Evolutionary conservation across 2,329 filamentous ascomycete species (phyloP), one percentile per base, ranked within the genome.

Genomic region (Scedosporium dehoogii): DNA sequence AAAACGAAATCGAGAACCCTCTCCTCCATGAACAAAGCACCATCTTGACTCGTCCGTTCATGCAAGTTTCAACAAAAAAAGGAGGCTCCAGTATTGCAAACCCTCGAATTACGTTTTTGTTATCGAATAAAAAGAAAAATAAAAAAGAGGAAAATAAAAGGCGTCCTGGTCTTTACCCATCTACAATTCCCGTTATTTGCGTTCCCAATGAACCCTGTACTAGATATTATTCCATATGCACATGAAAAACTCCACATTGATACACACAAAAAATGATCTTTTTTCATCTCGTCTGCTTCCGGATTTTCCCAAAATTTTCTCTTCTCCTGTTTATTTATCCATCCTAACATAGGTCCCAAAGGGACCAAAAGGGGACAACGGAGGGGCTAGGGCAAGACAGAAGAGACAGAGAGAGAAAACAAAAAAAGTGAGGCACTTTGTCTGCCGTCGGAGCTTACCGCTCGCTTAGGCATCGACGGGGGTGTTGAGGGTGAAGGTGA

Each of bases 401-500:
- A 38, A 12, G 44, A 48, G 44, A 48, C 16, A 48, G 44, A 48
- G 44, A 48, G 12, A n/a, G n/a, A n/a, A 48, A 48, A 12, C 6
- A 48, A 48, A 21, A 21, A 48, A 4, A 7, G n/a, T n/a, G 42
- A 46, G 42, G 42, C 2, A 1, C 27, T 29, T 6, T 29, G 27
- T 18, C n/a, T 10, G 44, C 44, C 44, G 7, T 48, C 44, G 6
- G 44, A 48, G 18, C 44, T 18, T 21, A 21, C 18, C 44, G n/a
- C 51, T 25, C 12, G 18, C 14, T 58, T 61, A 61, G 14, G 56
- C 18, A 18, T 27, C 18, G 42, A 61, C 41, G 29, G 62, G 46
- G 33, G 41, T 41, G 27, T 57, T 58, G 25, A 73, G 63, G 2
- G 63, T 76, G 65, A 81, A 76, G 0, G 73, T 76, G 9, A 81